Percentiles rank a stretch among this genome's conserved stretches.
Conservation (phyloP, 2,329 filamentous ascomycete genomes). For the Fusarium verrucosum region DNA sequence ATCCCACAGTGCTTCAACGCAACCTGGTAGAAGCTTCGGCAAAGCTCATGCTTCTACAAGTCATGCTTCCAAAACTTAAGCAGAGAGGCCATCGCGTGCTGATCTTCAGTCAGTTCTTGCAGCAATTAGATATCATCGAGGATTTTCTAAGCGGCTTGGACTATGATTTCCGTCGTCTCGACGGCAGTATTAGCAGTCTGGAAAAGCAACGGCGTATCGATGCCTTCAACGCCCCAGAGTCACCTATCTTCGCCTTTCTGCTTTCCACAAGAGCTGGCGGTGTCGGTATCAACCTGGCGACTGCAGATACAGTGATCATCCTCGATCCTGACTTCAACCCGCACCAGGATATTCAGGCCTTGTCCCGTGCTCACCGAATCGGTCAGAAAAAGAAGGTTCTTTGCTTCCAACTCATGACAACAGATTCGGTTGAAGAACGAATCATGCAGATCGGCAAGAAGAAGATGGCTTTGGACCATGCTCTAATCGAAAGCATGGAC, state of each 20-base stretch:
- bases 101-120: constrained; percentile 94
- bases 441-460: constrained; percentile 95
- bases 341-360: constrained; percentile 95
- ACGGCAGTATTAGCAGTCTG: constrained; percentile 81
- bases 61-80: constrained; percentile 87
- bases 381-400: constrained; percentile 96
- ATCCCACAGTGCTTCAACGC: constrained; percentile 70
- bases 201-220: constrained; percentile 97
- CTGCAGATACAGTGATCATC: constrained; percentile 97
- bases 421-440: constrained; percentile 88
- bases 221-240: constrained; percentile 86
- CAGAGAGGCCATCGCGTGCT: constrained; percentile 89
- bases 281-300: constrained; percentile 96
- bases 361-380: constrained; percentile 94
- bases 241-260: constrained; percentile 86
- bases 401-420: constrained; percentile 93
- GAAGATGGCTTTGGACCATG: constrained; percentile 95
- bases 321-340: constrained; percentile 98
- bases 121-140: constrained; percentile 88
- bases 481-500: constrained; percentile 92
- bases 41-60: constrained; percentile 84
- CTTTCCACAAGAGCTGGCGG: constrained; percentile 94
- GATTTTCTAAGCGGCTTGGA: constrained; percentile 86
- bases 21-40: constrained; percentile 92
- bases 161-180: constrained; percentile 79